Percentiles rank a stretch among this genome's conserved stretches.
Conservation (phyloP, 2,329 filamentous ascomycete genomes). For the Exophiala spinifera region DNA sequence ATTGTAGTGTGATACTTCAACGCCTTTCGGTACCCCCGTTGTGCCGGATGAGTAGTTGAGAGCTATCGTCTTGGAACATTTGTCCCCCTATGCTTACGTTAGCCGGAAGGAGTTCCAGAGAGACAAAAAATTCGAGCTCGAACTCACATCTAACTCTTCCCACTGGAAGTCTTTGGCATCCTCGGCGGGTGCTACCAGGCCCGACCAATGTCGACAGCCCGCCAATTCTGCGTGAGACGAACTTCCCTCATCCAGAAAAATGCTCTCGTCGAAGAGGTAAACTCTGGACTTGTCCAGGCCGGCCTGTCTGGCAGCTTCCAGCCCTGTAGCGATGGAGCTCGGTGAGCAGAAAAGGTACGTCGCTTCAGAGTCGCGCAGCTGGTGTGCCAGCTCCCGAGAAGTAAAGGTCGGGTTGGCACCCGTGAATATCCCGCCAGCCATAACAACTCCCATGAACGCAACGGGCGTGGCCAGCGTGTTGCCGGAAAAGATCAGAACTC, state of each 20-base stretch:
- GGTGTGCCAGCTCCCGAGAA: conserved; percentile 49
- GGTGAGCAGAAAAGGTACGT: conserved; percentile 51
- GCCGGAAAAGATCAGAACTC: conserved; percentile 64
- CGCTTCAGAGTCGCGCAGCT: conserved; percentile 50
- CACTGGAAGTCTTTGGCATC: no score
- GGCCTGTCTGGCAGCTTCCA: conserved; percentile 33
- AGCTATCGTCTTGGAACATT: neutral
- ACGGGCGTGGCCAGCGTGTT: conserved; percentile 67
- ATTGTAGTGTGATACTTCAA: conserved; percentile 76
- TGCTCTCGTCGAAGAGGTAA: conserved; percentile 11
- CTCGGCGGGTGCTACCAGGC: no score
- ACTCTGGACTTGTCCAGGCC: conserved; percentile 14
- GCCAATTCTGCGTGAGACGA: neutral
- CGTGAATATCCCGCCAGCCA: conserved; percentile 52
- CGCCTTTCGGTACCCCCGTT: conserved; percentile 77
- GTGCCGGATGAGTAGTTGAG: conserved; percentile 68
- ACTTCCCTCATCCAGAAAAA: no score
- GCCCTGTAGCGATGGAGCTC: conserved; percentile 41
- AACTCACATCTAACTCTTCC: no score
- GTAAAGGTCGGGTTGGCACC: conserved; percentile 54
- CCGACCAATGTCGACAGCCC: neutral
- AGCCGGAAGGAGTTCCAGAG: neutral
- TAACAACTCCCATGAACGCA: conserved; percentile 35
- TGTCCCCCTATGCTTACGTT: neutral
- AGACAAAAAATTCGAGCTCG: no score